Base-by-base conservation (phyloP, 306 rosid species). In the Morella rubra region DNA sequence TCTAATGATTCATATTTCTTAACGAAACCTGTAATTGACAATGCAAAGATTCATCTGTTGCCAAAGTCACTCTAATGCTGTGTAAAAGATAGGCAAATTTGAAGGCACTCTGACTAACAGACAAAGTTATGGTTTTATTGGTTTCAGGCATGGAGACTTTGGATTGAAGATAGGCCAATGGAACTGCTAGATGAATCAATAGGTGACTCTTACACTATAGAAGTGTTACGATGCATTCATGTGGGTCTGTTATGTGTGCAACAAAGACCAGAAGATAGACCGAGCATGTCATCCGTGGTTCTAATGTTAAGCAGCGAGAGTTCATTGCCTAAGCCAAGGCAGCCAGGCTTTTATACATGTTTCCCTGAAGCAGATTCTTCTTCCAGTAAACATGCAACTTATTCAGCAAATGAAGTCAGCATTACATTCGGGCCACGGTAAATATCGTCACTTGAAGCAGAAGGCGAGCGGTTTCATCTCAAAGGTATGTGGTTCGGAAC, bases 211-310 rank as follows among this genome's bases (percentile, higher is more conserved):
- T 19, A 0, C 4, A 64, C 9, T 18, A 0, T 15, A 16, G 78
- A 87, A 24, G 79, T 54, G 53, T 4, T 83, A 18, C 55, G 90
- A 11, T 81, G 85, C 85, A 82, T 87, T 20, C 89, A 90, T 37
- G 74, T 88, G 3, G 86, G 89, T 56, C 83, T 88, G 71, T 60
- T 88, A 56, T 88, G 93, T 54, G 76, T 87, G 24, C 93, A 88
- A 52, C 83, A 76, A 6, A 76, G 72, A 66, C 86, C 88, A 0
- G 81, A 87, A 4, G 91, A 87, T 13, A 82, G 93, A 81, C 91
- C 90, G 62, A 76, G 77, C 79, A 89, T 87, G 90, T 66, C 85
- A 0, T 67, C 81, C 54, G 87, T 85, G 11, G 80, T 86, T 69
- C 45, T 84, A 41, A 82, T 87, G 90, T 66, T 87, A 53, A 81